phyloP scores from a whole-genome alignment of 2,329 filamentous ascomycete species.

The Botrytis deweyae region DNA sequence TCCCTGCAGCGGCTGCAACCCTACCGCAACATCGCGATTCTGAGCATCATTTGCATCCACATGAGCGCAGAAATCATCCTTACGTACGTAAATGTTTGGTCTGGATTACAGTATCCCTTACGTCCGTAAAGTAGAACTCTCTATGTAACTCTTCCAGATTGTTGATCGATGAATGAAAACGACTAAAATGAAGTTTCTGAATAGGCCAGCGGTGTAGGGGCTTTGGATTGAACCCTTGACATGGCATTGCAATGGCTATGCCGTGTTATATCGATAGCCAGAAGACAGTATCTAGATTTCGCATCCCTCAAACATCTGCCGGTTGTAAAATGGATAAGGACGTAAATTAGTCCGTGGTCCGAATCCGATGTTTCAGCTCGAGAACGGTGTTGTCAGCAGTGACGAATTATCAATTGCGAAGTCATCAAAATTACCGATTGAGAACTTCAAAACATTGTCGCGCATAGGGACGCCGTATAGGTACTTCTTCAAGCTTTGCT shows the following conservation, averaged over 20 bases:
- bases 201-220: background rate
- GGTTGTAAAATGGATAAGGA: background rate
- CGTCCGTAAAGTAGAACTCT: background rate
- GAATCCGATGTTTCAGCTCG: background rate
- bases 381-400: background rate
- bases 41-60: background rate
- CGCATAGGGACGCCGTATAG: background rate
- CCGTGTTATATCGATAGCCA: background rate
- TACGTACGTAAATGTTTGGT: background rate
- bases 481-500: background rate
- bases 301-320: background rate
- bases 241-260: background rate
- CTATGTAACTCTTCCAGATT: background rate
- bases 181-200: background rate
- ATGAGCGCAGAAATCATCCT: background rate
- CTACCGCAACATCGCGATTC: background rate
- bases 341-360: background rate
- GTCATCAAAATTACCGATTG: background rate
- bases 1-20: constrained; percentile 5
- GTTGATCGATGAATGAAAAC: background rate
- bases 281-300: background rate
- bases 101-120: background rate
- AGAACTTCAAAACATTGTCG: background rate
- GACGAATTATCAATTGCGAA: background rate
- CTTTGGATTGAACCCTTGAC: background rate